Evolutionary conservation across 768 basidiomycete genomes (phyloP), one percentile per base, ranked within the genome.

Genomic region (Suillus subaureus): DNA sequence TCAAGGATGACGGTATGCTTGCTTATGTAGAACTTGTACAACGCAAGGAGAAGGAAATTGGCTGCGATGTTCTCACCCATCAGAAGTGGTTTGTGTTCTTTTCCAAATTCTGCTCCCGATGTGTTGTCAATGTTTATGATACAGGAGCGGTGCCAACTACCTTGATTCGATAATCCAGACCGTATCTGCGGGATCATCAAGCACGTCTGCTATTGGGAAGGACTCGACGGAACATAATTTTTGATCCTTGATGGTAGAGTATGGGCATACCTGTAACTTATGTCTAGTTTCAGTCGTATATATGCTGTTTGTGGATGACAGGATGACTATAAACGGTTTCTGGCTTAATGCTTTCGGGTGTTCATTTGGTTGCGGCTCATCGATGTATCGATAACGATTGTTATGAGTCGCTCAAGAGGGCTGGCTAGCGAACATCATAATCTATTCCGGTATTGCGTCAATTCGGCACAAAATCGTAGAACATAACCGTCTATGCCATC

Each of bases 201-300:
- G 91, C 71, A 96, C 94, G 5, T 92, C 89, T 11, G 85, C 92
- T 18, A 78, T 89, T 65, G 95, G 95, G 35, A 87, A 89, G 72
- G 94, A 94, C 74, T 96, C 95, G 23, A 97, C 95, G 21, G 95
- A 97, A 77, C 89, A 95, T 71, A 80, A 83, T 13, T 97, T 96
- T 82, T 93, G 71, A 77, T 18, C 39, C 23, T 58, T 58, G 8
- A 26, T 8, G 33, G n/a, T 56, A 12, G 33, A 18, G 55, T 35
- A 8, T 12, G 9, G 31, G 18, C 31, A 21, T 33, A 11, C 18
- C 52, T 35, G 55, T 56, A 37, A 7, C n/a, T 21, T 35, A 33
- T 33, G 21, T 33, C 31, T n/a, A n/a, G 18, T 35, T 6, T 55
- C 18, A 55, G 33, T 55, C 28, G 11, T 18, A 55, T 13, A 11